phyloP scores from a whole-genome alignment of 176 grass and related monocot genomes.

The Oryza officinalis region DNA sequence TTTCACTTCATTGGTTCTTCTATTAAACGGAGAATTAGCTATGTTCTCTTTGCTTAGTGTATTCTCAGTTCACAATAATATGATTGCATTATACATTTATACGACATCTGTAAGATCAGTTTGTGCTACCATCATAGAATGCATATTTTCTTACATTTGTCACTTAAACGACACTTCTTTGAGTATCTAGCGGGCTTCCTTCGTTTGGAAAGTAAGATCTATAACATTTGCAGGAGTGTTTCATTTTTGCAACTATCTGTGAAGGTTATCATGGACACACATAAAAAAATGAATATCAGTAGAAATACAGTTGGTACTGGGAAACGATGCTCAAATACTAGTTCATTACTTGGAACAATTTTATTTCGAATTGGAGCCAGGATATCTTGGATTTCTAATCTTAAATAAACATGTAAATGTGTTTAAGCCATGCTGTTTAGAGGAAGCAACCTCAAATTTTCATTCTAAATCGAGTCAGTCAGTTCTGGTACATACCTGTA shows the following conservation, averaged over 20 bases:
- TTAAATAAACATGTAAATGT: not conserved
- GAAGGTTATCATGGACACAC: not conserved
- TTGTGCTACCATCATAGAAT: not conserved
- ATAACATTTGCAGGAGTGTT: slow-evolving; percentile 5
- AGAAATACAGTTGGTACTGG: not conserved
- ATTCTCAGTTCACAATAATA: not conserved
- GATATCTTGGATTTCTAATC: not conserved
- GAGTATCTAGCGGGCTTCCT: not conserved
- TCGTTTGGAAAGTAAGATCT: not conserved
- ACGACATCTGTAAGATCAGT: not conserved
- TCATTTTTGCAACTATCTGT: not conserved
- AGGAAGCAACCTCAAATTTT: slow-evolving; percentile 25
- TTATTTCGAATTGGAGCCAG: not conserved
- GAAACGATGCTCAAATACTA: not conserved
- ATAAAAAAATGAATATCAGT: not conserved
- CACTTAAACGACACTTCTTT: not conserved
- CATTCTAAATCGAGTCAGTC: slow-evolving; percentile 23
- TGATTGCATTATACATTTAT: not conserved
- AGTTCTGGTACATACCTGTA: slow-evolving; percentile 61
- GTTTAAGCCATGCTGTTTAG: not conserved
- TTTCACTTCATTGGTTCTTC: slow-evolving; percentile 8
- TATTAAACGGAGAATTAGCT: not conserved
- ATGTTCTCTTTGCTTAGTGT: not conserved
- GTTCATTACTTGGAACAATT: not conserved
- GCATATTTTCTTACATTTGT: not conserved